Conservation (phyloP, 306 rosid genomes). For the Trifolium pratense region DNA sequence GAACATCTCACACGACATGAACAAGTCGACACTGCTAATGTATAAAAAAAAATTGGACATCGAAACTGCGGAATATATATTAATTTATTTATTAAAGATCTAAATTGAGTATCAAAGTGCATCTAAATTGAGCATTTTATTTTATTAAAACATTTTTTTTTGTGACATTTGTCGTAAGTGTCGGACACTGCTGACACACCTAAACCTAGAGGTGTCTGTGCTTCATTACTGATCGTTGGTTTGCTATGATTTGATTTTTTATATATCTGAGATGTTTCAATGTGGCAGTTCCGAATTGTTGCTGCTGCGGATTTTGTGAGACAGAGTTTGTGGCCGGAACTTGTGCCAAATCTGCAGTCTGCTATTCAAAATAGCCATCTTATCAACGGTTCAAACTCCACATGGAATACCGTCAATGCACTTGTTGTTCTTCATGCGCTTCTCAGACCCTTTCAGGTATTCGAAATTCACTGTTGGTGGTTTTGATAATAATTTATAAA, state of each 20-base stretch:
- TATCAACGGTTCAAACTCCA: slow-evolving; percentile 44
- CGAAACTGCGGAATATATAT: no score
- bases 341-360: slow-evolving; percentile 66
- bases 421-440: slow-evolving; percentile 74
- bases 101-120: no score
- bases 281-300: slow-evolving; percentile 66
- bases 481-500: neutral
- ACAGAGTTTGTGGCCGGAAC: slow-evolving; percentile 73
- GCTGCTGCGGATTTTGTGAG: slow-evolving; percentile 70
- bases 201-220: no score
- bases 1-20: no score
- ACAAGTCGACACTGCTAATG: no score
- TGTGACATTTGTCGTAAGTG: no score
- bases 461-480: slow-evolving; percentile 1
- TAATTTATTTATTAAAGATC: no score
- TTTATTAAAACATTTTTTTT: no score
- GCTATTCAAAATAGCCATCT: slow-evolving; percentile 77
- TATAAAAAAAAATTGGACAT: no score
- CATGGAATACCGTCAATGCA: slow-evolving; percentile 66
- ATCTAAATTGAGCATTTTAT: no score
- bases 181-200: no score
- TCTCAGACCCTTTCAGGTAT: slow-evolving; percentile 88
- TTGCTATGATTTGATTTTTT: slow-evolving; percentile 9
- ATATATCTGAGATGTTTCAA: neutral
- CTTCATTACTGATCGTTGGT: neutral